phyloP scores from a whole-genome alignment of 2,329 filamentous ascomycete species.

The Aureobasidium sp. region DNA sequence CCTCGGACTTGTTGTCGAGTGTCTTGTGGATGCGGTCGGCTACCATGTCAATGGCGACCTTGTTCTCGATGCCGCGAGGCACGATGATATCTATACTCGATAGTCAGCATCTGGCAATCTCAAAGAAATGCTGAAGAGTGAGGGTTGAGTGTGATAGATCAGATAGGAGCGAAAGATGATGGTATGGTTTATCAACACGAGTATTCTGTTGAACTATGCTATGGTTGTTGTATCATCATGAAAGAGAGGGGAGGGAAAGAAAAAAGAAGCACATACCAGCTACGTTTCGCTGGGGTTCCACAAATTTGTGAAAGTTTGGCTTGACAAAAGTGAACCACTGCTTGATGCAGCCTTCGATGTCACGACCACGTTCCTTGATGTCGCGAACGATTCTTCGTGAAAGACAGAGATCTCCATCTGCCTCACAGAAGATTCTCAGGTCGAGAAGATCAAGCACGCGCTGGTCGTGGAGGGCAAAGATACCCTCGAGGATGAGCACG shows the following conservation, averaged over 20 bases:
- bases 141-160: constrained; percentile 19
- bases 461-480: constrained; percentile 86
- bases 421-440: constrained; percentile 94
- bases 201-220: constrained; percentile 37
- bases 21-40: constrained; percentile 87
- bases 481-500: constrained; percentile 90
- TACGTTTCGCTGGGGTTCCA: constrained; percentile 83
- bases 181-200: constrained; percentile 29
- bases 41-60: constrained; percentile 85
- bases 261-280: constrained; percentile 50
- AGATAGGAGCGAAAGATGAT: constrained; percentile 33
- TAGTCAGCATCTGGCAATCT: constrained; percentile 17
- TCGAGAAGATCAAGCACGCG: constrained; percentile 81
- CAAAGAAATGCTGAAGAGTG: background rate
- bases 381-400: constrained; percentile 82
- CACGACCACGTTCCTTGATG: constrained; percentile 79
- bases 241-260: constrained; percentile 4
- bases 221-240: constrained; percentile 32
- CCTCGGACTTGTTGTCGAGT: constrained; percentile 74
- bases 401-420: constrained; percentile 88
- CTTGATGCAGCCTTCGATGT: constrained; percentile 93
- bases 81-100: constrained; percentile 70
- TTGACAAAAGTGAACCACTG: constrained; percentile 98
- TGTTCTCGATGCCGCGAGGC: constrained; percentile 88
- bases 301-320: constrained; percentile 90